phyloP scores from a whole-genome alignment of 495 filamentous ascomycete species.

The Physcia stellaris region DNA sequence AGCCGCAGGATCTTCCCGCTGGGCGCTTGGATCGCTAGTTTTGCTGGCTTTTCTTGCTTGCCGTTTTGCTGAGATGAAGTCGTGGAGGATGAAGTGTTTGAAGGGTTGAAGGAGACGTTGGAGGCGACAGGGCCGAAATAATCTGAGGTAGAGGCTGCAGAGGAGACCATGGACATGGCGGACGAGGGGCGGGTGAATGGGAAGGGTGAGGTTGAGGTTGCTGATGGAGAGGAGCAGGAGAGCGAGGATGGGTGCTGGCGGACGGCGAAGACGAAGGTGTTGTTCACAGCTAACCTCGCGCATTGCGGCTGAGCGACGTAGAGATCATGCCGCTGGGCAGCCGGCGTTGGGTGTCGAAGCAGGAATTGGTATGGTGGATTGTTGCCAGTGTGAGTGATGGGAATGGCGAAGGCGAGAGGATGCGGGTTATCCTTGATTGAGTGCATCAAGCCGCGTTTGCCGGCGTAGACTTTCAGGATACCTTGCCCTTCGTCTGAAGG shows the following conservation, averaged over 20 bases:
- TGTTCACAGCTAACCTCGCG: slow-evolving; percentile 70
- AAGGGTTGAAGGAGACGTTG: no score
- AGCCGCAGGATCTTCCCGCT: slow-evolving; percentile 89
- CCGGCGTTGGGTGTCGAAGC: slow-evolving; percentile 85
- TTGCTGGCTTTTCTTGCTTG: slow-evolving; percentile 68
- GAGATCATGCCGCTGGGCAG: slow-evolving; percentile 89
- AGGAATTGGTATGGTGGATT: slow-evolving; percentile 92
- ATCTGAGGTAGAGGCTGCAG: slow-evolving; percentile 31
- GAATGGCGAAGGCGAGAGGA: slow-evolving; percentile 78
- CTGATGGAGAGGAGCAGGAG: slow-evolving; percentile 33
- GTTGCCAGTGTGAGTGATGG: slow-evolving; percentile 76
- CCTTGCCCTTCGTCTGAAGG: slow-evolving; percentile 84
- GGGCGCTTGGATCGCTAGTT: slow-evolving; percentile 87
- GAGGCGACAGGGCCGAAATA: slow-evolving; percentile 31
- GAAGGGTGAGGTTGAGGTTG: slow-evolving; percentile 46
- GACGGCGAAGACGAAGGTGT: slow-evolving; percentile 94
- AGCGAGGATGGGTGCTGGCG: slow-evolving; percentile 75
- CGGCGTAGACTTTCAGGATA: slow-evolving; percentile 85
- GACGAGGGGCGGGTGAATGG: slow-evolving; percentile 62
- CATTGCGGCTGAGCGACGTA: slow-evolving; percentile 96
- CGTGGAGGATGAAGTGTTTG: slow-evolving; percentile 19
- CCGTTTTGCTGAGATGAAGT: slow-evolving; percentile 24
- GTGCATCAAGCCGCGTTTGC: slow-evolving; percentile 89
- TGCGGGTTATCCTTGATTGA: slow-evolving; percentile 89
- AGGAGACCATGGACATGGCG: slow-evolving; percentile 70